Base-by-base conservation (phyloP, 257 asterid genomes). In the Catharanthus roseus region DNA sequence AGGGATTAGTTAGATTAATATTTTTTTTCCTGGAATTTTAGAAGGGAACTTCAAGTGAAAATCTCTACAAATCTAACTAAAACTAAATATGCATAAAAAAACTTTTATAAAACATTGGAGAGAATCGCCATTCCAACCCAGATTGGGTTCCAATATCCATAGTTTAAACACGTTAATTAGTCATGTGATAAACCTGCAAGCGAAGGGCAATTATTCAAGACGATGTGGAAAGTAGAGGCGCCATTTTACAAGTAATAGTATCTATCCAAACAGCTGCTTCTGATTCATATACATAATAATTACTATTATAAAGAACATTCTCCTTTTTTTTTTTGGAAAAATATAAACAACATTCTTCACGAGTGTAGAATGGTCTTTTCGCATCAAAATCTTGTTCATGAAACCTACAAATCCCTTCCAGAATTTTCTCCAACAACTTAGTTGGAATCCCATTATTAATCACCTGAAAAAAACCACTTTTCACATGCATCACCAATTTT, bases 231-330 rank as follows among this genome's bases (percentile, higher is more conserved):
- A 6, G 33, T 8, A 24, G 9, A 23, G 70, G 29, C 21, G 49
- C 36, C 70, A 65, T 36, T n/a, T 24, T 39, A 15, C 10, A 38
- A 13, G 49, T 45, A 10, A 65, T 24, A 5, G 70, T 36, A 42
- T 29, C 66, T 68, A 6, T 67, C 21, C 26, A 29, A 28, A 13
- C 65, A 19, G 72, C 68, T 19, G 70, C 67, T 66, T 62, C 45
- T 26, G 58, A 53, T 56, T 53, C 36, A 38, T 72, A 77, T 78
- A 79, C 74, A 77, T 24, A 29, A 38, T 36, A 65, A 26, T 39
- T 65, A 6, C 69, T 34, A 4, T 34, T 38, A 65, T 65, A 65
- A 24, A 38, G 19, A 65, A 65, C 47, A 23, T 39, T 36, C 21
- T 23, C 41, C 7, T 53, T n/a, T n/a, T n/a, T n/a, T n/a, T n/a